Base-by-base conservation (phyloP, 2,329 filamentous ascomycete species). In the Coniochaeta prunicola region DNA sequence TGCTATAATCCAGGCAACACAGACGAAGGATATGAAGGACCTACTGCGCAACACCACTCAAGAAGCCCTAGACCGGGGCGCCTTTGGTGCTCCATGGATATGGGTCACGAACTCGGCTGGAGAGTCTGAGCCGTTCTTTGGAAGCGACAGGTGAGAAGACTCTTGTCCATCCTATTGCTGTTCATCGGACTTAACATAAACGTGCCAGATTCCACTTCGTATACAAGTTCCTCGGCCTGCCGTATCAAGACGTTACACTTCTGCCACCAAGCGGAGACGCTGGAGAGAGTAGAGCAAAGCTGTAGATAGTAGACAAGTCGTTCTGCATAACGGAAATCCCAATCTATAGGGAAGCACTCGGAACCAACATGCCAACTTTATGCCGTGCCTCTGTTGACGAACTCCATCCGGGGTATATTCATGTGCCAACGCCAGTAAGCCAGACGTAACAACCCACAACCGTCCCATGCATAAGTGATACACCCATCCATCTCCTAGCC, bases 51-150 rank as follows among this genome's bases (percentile, higher is more conserved):
- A 70, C 3, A 79, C 79, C 48, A 92, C 89, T 19, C 77, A 83
- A 60, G 77, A 79, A 63, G 87, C 83, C 0, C 70, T 90, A 17
- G 80, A 83, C 38, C 76, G 74, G 56, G 90, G 89, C 0, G 90
- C 89, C 0, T 93, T 90, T 71, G 90, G 90, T 0, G 84, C 85
- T 56, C 90, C 90, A 1, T 93, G 90, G 89, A 77, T 90, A 61
- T 86, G 85, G 80, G 89, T 86, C 3, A 79, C 76, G 19, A 84
- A 88, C 64, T 69, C 67, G 1, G 70, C 80, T 61, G 87, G 86
- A 0, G 70, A 78, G 59, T 78, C 78, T 55, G 85, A 89, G 73
- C 83, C 86, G 0, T 91, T 92, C 69, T 92, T 92, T 71, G 89
- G 89, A 2, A 91, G 88, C 72, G 89, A 92, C 73, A 76, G 84